Conservation (phyloP, 257 asterid species). For the Osmanthus fragrans region DNA sequence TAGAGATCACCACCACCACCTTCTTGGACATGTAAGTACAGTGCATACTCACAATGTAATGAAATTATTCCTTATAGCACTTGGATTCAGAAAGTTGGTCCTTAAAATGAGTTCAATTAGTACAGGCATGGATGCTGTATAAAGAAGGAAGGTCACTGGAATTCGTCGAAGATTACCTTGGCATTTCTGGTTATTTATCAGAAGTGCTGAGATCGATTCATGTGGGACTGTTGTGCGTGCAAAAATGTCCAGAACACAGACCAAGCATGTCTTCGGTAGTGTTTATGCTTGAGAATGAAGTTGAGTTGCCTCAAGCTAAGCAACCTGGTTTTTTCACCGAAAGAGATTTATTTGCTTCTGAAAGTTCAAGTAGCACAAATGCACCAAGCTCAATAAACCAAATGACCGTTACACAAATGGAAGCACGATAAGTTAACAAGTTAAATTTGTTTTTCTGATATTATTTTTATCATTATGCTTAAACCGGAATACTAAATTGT, state of each 20-base stretch:
- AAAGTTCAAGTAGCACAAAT: background rate
- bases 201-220: conserved; percentile 34
- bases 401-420: background rate
- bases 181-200: conserved; percentile 1
- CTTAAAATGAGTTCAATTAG: background rate
- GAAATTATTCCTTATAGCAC: too few relatives aligned
- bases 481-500: too few relatives aligned
- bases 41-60: too few relatives aligned
- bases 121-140: conserved; percentile 15
- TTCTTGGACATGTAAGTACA: conserved; percentile 43
- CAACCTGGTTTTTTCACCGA: conserved; percentile 39
- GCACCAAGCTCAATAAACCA: background rate
- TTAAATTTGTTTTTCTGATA: background rate
- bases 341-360: background rate
- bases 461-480: background rate
- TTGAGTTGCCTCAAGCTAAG: background rate
- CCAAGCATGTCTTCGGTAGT: conserved; percentile 38
- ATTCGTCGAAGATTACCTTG: conserved; percentile 18
- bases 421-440: background rate
- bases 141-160: conserved; percentile 21
- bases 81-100: background rate
- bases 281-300: conserved; percentile 31
- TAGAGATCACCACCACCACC: conserved; percentile 31
- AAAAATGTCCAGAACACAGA: conserved; percentile 22
- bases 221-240: conserved; percentile 36